phyloP scores from a whole-genome alignment of 1,284 basidiomycete species.

The Mycocalia duriaeana region DNA sequence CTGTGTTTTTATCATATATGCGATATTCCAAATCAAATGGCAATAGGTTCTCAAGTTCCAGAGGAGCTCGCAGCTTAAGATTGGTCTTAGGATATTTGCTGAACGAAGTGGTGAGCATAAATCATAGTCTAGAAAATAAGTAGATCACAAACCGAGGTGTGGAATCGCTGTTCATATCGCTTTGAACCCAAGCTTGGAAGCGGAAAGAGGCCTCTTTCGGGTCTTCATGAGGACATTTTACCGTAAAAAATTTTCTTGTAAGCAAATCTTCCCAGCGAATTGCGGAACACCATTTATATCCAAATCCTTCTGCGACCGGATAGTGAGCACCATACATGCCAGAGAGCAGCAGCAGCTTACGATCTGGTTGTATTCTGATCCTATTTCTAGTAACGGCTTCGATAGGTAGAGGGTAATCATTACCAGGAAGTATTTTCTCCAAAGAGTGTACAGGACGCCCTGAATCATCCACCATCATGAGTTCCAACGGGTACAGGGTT shows the following conservation, averaged over 20 bases:
- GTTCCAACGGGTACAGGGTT: conserved; percentile 89
- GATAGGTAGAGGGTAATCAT: conserved; percentile 87
- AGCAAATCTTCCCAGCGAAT: conserved; percentile 90
- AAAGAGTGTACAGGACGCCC: conserved; percentile 80
- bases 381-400: conserved; percentile 84
- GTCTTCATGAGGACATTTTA: conserved; percentile 84
- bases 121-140: too few species aligned
- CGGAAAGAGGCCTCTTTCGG: conserved; percentile 88
- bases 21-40: conserved; percentile 96
- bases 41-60: conserved; percentile 94
- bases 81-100: conserved; percentile 85
- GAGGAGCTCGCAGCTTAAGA: conserved; percentile 87
- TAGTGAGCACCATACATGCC: too few species aligned
- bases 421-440: conserved; percentile 85
- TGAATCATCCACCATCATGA: conserved; percentile 84
- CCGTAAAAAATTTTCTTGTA: conserved; percentile 71
- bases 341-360: too few species aligned
- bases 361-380: conserved; percentile 88
- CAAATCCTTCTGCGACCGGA: conserved; percentile 78
- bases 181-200: conserved; percentile 90
- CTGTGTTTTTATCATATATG: conserved; percentile 93
- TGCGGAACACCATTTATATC: conserved; percentile 90
- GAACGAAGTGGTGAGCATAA: neutral
- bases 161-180: conserved; percentile 68
- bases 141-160: too few species aligned